A percentile compares a stretch with the other conserved stretches of the same genome.
Conservation (phyloP, 192 early-diverging fungal genomes). For the Phycomyces blakesleeanus region DNA sequence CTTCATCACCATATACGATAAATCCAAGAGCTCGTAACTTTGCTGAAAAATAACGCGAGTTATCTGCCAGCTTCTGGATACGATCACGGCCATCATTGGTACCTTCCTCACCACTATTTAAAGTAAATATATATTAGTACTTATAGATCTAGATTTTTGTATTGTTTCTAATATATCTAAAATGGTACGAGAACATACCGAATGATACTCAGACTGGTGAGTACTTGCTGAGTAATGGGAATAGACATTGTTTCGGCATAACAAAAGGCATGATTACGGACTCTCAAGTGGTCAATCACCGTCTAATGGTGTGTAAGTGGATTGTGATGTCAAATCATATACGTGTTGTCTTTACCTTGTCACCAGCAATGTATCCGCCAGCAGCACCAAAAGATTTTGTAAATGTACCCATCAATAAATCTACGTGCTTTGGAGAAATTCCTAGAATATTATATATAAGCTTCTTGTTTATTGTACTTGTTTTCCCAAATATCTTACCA, state of each 20-base stretch:
- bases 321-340: no score
- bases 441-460: conserved; percentile 25
- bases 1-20: conserved; percentile 77
- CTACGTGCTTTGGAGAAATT: conserved; percentile 78
- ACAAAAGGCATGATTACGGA: conserved; percentile 65
- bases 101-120: conserved; percentile 48
- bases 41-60: conserved; percentile 71
- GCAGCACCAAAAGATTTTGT: conserved; percentile 92
- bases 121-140: background rate
- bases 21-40: conserved; percentile 76
- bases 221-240: conserved; percentile 76
- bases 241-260: conserved; percentile 81
- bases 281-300: conserved; percentile 72
- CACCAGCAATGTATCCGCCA: conserved; percentile 86
- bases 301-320: conserved; percentile 12
- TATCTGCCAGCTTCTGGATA: conserved; percentile 75
- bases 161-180: background rate
- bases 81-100: conserved; percentile 72
- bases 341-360: conserved; percentile 36
- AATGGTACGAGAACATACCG: conserved; percentile 21
- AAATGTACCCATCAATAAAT: conserved; percentile 89
- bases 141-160: no score
- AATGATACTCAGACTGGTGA: conserved; percentile 71
- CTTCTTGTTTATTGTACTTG: no score
- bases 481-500: conserved; percentile 35